Conservation (phyloP, 345 rosid genomes). For the Draba incana region DNA sequence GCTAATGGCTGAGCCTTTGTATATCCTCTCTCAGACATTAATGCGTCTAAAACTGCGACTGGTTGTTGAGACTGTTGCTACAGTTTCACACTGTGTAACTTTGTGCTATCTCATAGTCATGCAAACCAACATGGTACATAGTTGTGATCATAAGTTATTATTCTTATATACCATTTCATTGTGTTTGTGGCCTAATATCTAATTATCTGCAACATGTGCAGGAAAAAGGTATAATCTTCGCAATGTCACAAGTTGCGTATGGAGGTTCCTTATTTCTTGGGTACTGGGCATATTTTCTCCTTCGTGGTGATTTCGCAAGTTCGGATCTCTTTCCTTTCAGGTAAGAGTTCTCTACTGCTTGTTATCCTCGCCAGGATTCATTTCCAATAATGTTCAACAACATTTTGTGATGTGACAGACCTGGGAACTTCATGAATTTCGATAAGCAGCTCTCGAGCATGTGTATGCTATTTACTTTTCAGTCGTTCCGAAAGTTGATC, state of each 20-base stretch:
- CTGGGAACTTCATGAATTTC: constrained; percentile 51
- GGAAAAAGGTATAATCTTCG: constrained; percentile 74
- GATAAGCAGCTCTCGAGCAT: constrained; percentile 80
- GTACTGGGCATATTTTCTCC: constrained; percentile 88
- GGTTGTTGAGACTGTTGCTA: constrained; percentile 79
- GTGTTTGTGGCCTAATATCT: background rate
- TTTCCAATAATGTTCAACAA: constrained; percentile 18
- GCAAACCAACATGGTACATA: constrained; percentile 63
- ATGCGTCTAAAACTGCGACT: constrained; percentile 71
- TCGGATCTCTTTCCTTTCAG: constrained; percentile 82
- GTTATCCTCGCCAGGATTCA: background rate
- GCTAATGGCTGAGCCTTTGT: constrained; percentile 88
- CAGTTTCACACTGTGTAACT: constrained; percentile 72
- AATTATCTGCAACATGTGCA: constrained; percentile 33
- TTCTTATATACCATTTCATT: background rate
- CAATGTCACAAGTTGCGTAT: constrained; percentile 81
- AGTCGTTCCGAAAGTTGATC: constrained; percentile 80
- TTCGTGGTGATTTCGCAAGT: constrained; percentile 49
- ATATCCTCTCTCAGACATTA: constrained; percentile 86
- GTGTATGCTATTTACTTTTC: constrained; percentile 83
- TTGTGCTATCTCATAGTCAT: constrained; percentile 70
- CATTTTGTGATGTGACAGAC: constrained; percentile 50
- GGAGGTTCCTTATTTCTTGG: constrained; percentile 75
- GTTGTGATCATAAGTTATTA: constrained; percentile 15
- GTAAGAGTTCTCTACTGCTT: constrained; percentile 45